Percentiles rank a stretch among this genome's conserved stretches.
Conservation (phyloP, 352 stramenopile species). For the Pythium myriotylum region DNA sequence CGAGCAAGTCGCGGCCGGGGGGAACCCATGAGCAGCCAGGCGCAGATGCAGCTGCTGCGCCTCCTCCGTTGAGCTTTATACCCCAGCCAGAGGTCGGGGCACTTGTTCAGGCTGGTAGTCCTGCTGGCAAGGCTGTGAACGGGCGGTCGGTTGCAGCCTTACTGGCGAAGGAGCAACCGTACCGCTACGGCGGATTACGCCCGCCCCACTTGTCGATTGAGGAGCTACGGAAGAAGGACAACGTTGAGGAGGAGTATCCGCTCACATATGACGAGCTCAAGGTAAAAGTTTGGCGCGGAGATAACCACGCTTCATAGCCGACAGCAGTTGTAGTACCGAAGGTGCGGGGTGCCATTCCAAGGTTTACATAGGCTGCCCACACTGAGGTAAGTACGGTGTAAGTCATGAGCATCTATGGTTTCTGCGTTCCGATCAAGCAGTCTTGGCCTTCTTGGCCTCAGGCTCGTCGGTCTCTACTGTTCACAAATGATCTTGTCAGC, state of each 20-base stretch:
- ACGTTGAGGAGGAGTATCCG: slow-evolving; percentile 85
- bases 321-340: not conserved
- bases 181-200: slow-evolving; percentile 63
- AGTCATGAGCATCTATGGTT: slow-evolving; percentile 11
- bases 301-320: slow-evolving; percentile 33
- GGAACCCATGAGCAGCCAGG: not conserved
- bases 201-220: slow-evolving; percentile 74
- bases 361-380: not conserved
- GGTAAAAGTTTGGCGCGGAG: slow-evolving; percentile 73
- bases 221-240: slow-evolving; percentile 84
- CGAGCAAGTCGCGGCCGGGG: not conserved
- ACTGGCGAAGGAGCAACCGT: slow-evolving; percentile 69
- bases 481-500: not conserved
- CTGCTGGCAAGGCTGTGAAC: slow-evolving; percentile 17
- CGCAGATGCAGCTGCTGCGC: not conserved
- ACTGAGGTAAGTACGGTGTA: not conserved
- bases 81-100: slow-evolving; percentile 9
- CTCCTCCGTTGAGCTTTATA: slow-evolving; percentile 27
- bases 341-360: not conserved
- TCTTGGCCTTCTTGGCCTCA: slow-evolving; percentile 83
- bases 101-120: not conserved
- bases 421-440: slow-evolving; percentile 33
- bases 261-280: slow-evolving; percentile 88
- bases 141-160: slow-evolving; percentile 36
- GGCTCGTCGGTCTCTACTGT: slow-evolving; percentile 52